Evolutionary conservation across 208 protist genomes (phyloP).

Genomic region (Trypanosoma boissoni): DNA sequence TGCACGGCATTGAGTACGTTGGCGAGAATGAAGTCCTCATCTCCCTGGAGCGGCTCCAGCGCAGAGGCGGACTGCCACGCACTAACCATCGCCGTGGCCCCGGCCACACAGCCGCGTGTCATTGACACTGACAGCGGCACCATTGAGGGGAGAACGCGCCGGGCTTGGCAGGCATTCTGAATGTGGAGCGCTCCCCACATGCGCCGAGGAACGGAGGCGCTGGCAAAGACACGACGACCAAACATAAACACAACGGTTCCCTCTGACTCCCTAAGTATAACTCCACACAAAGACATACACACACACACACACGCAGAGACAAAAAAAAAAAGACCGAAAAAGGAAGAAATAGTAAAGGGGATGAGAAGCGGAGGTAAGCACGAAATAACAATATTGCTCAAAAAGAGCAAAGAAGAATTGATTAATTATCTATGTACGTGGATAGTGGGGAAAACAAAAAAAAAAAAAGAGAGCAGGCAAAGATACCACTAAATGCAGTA

Average conservation of each 20-base stretch:
- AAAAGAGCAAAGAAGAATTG: neutral
- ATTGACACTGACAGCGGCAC: slow-evolving; percentile 30
- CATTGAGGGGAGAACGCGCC: slow-evolving; percentile 59
- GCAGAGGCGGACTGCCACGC: slow-evolving; percentile 1
- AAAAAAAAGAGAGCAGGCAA: too few species aligned
- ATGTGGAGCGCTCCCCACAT: slow-evolving; percentile 73
- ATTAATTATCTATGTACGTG: too few species aligned
- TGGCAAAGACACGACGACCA: slow-evolving; percentile 77
- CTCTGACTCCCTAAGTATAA: neutral
- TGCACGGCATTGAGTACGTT: neutral
- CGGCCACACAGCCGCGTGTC: slow-evolving; percentile 8
- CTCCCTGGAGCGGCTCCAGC: neutral
- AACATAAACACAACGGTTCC: slow-evolving; percentile 52
- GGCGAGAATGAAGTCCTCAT: neutral
- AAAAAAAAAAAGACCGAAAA: neutral
- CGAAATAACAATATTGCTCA: neutral
- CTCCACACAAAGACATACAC: slow-evolving; percentile 10
- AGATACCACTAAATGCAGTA: too few species aligned
- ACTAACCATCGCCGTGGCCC: neutral
- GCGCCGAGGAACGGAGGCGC: slow-evolving; percentile 59
- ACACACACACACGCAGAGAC: neutral
- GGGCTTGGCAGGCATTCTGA: slow-evolving; percentile 51
- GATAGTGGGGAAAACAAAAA: too few species aligned
- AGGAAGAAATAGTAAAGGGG: neutral
- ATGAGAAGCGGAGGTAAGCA: neutral